phyloP scores from a whole-genome alignment of 2,329 filamentous ascomycete species.

The Ambrosiella cleistominuta region DNA sequence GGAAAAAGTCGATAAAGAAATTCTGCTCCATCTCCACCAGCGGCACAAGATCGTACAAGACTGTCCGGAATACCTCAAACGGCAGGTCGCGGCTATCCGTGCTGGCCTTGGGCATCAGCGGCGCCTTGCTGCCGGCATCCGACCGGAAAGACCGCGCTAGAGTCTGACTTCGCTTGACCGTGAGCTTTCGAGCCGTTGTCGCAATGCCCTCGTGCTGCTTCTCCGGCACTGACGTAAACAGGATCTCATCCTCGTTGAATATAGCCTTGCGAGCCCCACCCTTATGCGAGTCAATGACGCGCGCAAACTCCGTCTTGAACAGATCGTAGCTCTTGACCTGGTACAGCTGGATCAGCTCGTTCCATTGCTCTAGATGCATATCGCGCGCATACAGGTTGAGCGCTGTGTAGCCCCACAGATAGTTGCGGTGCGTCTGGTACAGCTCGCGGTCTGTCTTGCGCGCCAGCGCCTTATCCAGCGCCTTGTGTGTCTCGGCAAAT shows the following conservation, averaged over 20 bases:
- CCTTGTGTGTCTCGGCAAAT: constrained; percentile 50
- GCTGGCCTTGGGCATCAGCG: constrained; percentile 19
- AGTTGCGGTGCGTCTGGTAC: constrained; percentile 48
- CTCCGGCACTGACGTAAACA: constrained; percentile 73
- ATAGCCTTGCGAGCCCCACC: constrained; percentile 56
- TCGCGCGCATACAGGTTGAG: constrained; percentile 79
- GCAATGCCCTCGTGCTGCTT: constrained; percentile 69
- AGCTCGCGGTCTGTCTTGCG: constrained; percentile 60
- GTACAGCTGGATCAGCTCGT: constrained; percentile 61
- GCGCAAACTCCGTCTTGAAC: constrained; percentile 68
- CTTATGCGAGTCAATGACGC: constrained; percentile 64
- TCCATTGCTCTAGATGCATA: constrained; percentile 67
- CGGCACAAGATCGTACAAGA: constrained; percentile 65
- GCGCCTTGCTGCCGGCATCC: constrained; percentile 38
- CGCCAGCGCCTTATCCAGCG: constrained; percentile 40
- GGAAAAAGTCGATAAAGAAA: constrained; percentile 93
- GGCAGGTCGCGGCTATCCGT: constrained; percentile 51
- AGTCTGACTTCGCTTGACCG: constrained; percentile 85
- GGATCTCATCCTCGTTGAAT: constrained; percentile 61
- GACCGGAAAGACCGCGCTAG: constrained; percentile 56
- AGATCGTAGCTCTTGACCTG: constrained; percentile 57
- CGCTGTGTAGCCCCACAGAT: constrained; percentile 76
- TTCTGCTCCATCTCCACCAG: constrained; percentile 89
- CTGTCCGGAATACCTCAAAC: constrained; percentile 64
- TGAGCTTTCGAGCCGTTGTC: constrained; percentile 69